Conservation (phyloP, 768 basidiomycete genomes). For the Amanita muscaria region DNA sequence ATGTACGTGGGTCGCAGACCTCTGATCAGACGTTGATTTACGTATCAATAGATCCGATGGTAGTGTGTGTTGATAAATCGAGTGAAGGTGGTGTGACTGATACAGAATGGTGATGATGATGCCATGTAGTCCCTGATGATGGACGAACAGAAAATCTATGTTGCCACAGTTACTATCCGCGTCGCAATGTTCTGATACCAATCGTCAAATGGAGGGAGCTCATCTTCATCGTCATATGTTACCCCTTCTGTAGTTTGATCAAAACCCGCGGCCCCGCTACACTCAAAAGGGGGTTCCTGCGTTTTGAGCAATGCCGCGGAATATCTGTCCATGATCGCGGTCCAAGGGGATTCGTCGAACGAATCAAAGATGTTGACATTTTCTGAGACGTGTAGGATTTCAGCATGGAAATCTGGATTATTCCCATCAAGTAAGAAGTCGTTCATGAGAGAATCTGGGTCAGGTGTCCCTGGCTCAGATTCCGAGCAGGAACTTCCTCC, state of each 20-base stretch:
- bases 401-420: neutral
- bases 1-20: neutral
- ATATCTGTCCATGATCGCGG: constrained; percentile 1
- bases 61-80: constrained; percentile 7
- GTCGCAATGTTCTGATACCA: constrained; percentile 27
- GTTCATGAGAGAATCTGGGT: neutral
- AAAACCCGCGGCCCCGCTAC: constrained; percentile 3
- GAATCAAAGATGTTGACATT: neutral
- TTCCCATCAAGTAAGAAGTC: neutral
- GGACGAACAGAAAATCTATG: no score
- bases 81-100: constrained; percentile 1
- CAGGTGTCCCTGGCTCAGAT: constrained; percentile 6
- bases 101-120: neutral
- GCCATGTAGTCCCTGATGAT: no score
- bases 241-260: constrained; percentile 14
- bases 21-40: no score
- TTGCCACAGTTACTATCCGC: constrained; percentile 6
- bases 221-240: constrained; percentile 30
- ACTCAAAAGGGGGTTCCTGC: constrained; percentile 1
- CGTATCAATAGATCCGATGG: no score
- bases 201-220: constrained; percentile 32
- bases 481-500: constrained; percentile 1
- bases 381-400: neutral
- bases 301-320: neutral
- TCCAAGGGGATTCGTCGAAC: neutral